These are phyloP conservation scores for Dipteronia sinensis DNA, from an alignment of 345 rosid genomes.

Conservation along the genomic window DNA sequence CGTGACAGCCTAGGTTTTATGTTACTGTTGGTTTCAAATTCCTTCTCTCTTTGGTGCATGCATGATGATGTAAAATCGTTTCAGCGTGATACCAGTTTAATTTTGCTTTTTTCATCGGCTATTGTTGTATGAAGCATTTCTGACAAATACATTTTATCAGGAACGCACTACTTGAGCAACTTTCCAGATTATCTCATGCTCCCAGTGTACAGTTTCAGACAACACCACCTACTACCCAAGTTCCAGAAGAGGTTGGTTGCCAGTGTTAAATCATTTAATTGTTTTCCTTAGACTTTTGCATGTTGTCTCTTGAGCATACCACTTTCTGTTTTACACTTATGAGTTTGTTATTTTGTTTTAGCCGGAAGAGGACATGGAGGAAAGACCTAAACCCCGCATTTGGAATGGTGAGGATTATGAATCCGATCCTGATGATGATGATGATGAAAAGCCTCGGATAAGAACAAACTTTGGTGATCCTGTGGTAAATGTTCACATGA, in stretches of 20 bases:
- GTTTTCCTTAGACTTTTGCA: background rate
- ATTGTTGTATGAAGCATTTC: conserved; percentile 14
- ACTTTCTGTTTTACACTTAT: conserved; percentile 10
- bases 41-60: background rate
- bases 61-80: background rate
- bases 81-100: background rate
- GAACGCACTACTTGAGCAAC: conserved; percentile 55
- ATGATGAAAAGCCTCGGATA: conserved; percentile 53
- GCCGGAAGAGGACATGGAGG: conserved; percentile 69
- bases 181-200: conserved; percentile 56
- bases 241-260: conserved; percentile 64
- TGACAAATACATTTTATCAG: conserved; percentile 25
- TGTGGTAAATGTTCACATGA: conserved; percentile 46
- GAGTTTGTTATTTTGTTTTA: conserved; percentile 27
- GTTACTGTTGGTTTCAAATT: background rate
- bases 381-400: conserved; percentile 75
- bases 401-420: conserved; percentile 79
- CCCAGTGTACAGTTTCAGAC: conserved; percentile 70
- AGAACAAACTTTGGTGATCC: conserved; percentile 36
- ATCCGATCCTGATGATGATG: conserved; percentile 83
- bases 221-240: conserved; percentile 50
- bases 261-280: background rate
- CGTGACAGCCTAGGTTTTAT: background rate
- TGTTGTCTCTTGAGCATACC: background rate
- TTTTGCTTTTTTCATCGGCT: background rate